Base-by-base conservation (phyloP, 1,284 basidiomycete genomes). In the Golubevia sp. region DNA sequence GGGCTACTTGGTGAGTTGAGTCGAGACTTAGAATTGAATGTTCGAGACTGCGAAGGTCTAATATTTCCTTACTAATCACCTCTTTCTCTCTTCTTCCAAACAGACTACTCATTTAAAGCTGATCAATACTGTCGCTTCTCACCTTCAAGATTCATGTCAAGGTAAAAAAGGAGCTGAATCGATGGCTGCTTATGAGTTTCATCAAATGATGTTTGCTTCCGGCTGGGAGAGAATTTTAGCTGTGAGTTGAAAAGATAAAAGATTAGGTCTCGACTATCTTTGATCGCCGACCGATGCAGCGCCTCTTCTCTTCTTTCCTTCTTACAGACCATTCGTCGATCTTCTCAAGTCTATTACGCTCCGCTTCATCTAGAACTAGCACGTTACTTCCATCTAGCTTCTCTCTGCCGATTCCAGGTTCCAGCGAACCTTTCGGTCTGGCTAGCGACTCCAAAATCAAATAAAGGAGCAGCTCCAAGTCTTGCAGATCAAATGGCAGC, bases 1-100 rank as follows among this genome's bases (percentile, higher is more conserved):
- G 91, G 88, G 88, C 15, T 98, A 98, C 84, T 89, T 96, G 73
- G 94, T 95, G 78, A 73, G 91, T 86, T 48, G n/a, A n/a, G n/a
- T n/a, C n/a, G n/a, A n/a, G n/a, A n/a, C n/a, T n/a, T n/a, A n/a
- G n/a, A n/a, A n/a, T n/a, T n/a, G n/a, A n/a, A n/a, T n/a, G n/a
- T n/a, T n/a, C n/a, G n/a, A n/a, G n/a, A n/a, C n/a, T n/a, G n/a
- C n/a, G n/a, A n/a, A n/a, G n/a, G n/a, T n/a, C n/a, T n/a, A n/a
- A n/a, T n/a, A n/a, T n/a, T n/a, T n/a, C n/a, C n/a, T n/a, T n/a
- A n/a, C n/a, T n/a, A n/a, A n/a, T n/a, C n/a, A n/a, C n/a, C n/a
- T n/a, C n/a, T 20, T 55, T 21, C 52, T 55, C 21, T 34, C 21
- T 20, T 4, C 20, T 52, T 21, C 2, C 1, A 20, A 20, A 7